Evolutionary conservation across 306 rosid species (phyloP).

Genomic region (Adenanthera pavonina): DNA sequence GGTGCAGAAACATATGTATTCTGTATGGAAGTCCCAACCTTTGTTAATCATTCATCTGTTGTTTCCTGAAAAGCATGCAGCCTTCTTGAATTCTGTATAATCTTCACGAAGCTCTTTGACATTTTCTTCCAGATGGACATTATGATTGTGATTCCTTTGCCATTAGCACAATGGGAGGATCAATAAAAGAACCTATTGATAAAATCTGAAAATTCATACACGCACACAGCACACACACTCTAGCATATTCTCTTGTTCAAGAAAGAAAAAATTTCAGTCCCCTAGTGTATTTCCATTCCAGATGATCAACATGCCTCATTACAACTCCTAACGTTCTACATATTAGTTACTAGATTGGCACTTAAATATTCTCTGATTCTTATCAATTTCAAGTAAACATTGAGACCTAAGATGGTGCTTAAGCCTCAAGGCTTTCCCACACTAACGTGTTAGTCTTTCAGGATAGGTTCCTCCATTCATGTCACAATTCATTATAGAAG

Average conservation of each 20-base stretch:
- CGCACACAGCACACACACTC: not conserved
- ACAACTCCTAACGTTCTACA: not conserved
- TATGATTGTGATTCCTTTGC: not conserved
- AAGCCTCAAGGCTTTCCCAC: not conserved
- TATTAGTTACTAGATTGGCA: not conserved
- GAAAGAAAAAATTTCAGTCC: not conserved
- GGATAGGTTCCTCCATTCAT: not conserved
- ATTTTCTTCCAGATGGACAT: not conserved
- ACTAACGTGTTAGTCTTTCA: not conserved
- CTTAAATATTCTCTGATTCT: not conserved
- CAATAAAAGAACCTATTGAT: not conserved
- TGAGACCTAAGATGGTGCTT: not conserved
- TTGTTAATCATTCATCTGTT: not conserved
- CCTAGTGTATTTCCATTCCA: not conserved
- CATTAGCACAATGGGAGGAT: not conserved
- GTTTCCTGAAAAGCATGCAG: not conserved
- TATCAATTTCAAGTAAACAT: not conserved
- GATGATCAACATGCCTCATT: conserved; percentile 6
- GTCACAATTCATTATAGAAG: not conserved
- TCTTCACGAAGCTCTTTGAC: not conserved
- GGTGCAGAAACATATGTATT: not conserved
- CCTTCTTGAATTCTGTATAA: not conserved
- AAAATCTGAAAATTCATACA: not conserved
- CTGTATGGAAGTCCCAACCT: not conserved
- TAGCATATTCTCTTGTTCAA: not conserved